Evolutionary conservation across 1,284 basidiomycete genomes (phyloP).

Genomic region (Coniferiporia sulphurascens): DNA sequence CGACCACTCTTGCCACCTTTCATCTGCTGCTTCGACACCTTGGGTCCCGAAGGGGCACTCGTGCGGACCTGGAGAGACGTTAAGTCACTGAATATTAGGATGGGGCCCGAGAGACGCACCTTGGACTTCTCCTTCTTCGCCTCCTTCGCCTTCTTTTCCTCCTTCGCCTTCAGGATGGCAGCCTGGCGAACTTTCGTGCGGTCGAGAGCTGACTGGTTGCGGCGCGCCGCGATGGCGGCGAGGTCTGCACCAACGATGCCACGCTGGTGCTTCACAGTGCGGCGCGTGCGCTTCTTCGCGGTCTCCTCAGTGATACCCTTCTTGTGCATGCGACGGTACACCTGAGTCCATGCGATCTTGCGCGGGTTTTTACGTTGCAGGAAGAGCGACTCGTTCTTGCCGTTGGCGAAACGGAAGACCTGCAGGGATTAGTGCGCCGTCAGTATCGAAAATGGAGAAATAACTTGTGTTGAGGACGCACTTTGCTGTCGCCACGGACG

Average conservation of each 20-base stretch:
- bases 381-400: slow-evolving; percentile 96
- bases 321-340: slow-evolving; percentile 99
- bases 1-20: slow-evolving; percentile 82
- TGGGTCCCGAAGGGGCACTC: slow-evolving; percentile 56
- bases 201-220: slow-evolving; percentile 87
- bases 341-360: slow-evolving; percentile 98
- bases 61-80: slow-evolving; percentile 44
- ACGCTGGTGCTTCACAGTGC: slow-evolving; percentile 97
- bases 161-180: slow-evolving; percentile 90
- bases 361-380: slow-evolving; percentile 99
- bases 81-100: neutral
- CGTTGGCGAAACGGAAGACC: slow-evolving; percentile 89
- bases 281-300: slow-evolving; percentile 97
- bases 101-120: slow-evolving; percentile 38
- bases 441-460: neutral
- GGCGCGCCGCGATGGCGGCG: slow-evolving; percentile 83
- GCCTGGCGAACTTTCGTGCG: slow-evolving; percentile 78
- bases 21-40: slow-evolving; percentile 94
- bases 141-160: slow-evolving; percentile 96
- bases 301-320: slow-evolving; percentile 99
- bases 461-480: slow-evolving; percentile 33
- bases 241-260: slow-evolving; percentile 98
- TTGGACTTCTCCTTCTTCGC: slow-evolving; percentile 78
- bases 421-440: slow-evolving; percentile 29
- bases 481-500: slow-evolving; percentile 95